Conservation (phyloP, 495 filamentous ascomycete species). For the Melanomma pulvis-pyrius region DNA sequence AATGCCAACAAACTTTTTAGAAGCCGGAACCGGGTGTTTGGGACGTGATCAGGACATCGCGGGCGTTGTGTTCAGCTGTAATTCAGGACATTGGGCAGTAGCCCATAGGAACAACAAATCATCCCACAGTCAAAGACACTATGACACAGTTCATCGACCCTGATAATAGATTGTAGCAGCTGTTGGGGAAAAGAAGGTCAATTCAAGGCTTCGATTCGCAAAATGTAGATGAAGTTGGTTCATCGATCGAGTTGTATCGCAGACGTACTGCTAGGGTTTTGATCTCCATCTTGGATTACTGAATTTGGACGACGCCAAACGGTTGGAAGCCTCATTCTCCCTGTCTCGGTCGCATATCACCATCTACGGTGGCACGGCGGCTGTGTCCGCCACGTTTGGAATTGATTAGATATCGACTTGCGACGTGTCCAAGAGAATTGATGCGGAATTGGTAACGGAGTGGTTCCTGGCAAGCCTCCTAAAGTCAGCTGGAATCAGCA, state of each 20-base stretch:
- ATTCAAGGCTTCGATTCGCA: background rate
- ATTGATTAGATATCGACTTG: background rate
- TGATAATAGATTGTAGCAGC: too few species aligned
- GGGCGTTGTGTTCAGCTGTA: background rate
- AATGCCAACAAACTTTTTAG: background rate
- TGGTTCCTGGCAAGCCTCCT: background rate
- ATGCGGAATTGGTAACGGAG: background rate
- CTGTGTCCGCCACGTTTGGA: background rate
- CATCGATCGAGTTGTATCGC: background rate
- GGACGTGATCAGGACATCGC: background rate
- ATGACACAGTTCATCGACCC: background rate
- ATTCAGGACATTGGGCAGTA: background rate
- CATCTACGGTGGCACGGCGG: background rate
- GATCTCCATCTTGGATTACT: background rate
- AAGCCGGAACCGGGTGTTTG: background rate
- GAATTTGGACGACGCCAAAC: background rate
- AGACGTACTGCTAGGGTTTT: background rate
- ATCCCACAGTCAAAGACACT: background rate
- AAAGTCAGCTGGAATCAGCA: background rate
- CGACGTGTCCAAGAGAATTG: background rate
- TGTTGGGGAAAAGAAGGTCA: background rate
- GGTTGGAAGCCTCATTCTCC: background rate
- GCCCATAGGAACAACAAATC: background rate
- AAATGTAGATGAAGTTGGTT: background rate
- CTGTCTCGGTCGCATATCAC: background rate